These are phyloP conservation scores for Lyophyllum decastes DNA, from an alignment of 768 basidiomycete genomes.

Conservation along the genomic window DNA sequence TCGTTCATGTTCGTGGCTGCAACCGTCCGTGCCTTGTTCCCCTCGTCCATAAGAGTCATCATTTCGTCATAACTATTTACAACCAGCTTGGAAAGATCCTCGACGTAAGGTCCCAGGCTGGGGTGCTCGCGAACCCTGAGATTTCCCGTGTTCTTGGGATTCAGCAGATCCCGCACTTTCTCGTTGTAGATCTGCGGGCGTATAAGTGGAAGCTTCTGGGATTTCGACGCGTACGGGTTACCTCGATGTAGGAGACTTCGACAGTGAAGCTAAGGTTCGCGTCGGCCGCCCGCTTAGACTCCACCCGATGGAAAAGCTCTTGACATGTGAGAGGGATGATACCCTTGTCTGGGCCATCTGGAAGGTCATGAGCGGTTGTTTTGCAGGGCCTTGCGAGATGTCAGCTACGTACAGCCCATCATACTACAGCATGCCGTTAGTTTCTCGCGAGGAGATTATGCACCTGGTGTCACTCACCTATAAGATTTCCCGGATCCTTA, in stretches of 20 bases:
- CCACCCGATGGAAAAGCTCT: conserved; percentile 87
- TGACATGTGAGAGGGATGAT: conserved; percentile 96
- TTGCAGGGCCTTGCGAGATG: neutral
- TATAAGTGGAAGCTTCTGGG: neutral
- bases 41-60: conserved; percentile 99
- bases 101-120: conserved; percentile 95
- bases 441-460: neutral
- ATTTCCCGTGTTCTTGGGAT: conserved; percentile 96
- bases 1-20: conserved; percentile 99
- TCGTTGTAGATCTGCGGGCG: conserved; percentile 84
- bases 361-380: conserved; percentile 1
- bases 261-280: conserved; percentile 81
- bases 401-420: conserved; percentile 84
- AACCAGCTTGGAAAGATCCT: conserved; percentile 91
- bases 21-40: conserved; percentile 97
- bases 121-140: conserved; percentile 98
- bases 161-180: conserved; percentile 96
- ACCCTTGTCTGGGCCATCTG: conserved; percentile 94
- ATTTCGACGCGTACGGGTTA: conserved; percentile 27
- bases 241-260: conserved; percentile 98
- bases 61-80: conserved; percentile 93
- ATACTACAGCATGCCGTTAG: conserved; percentile 53
- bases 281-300: conserved; percentile 60
- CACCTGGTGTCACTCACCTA: conserved; percentile 52
- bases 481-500: conserved; percentile 91